These are phyloP conservation scores for Paraleonurus japonicus DNA, from an alignment of 257 asterid genomes.

Conservation along the genomic window DNA sequence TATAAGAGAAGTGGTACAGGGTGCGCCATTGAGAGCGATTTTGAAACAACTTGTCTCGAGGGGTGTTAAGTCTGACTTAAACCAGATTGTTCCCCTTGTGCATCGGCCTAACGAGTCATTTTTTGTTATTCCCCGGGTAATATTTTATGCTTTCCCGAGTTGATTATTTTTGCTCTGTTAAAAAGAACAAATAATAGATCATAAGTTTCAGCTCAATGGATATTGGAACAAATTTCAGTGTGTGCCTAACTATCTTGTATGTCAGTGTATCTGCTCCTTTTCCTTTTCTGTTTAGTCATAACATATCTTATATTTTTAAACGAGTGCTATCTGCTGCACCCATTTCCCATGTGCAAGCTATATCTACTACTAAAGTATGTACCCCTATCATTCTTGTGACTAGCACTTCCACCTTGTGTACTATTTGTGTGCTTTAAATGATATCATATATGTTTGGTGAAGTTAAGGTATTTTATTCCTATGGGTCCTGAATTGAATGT, in stretches of 20 bases:
- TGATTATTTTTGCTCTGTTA: conserved; percentile 16
- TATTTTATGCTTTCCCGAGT: conserved; percentile 7
- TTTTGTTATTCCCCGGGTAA: conserved; percentile 85
- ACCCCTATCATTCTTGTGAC: conserved; percentile 3
- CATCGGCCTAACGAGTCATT: conserved; percentile 96
- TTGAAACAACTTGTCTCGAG: conserved; percentile 72
- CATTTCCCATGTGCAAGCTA: neutral
- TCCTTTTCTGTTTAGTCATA: conserved; percentile 7
- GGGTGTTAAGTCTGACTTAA: conserved; percentile 52
- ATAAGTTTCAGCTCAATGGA: conserved; percentile 20
- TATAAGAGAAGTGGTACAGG: conserved; percentile 84
- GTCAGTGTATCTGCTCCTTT: conserved; percentile 1
- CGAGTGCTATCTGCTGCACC: neutral
- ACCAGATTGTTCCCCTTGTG: conserved; percentile 68
- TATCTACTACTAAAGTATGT: conserved; percentile 3
- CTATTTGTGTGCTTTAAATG: conserved; percentile 13
- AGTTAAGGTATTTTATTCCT: neutral
- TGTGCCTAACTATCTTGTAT: neutral
- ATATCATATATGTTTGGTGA: conserved; percentile 5
- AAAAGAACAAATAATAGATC: neutral
- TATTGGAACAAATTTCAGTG: neutral
- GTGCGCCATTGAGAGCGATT: conserved; percentile 83
- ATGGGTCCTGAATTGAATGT: conserved; percentile 24
- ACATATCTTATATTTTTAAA: neutral
- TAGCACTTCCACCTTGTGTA: conserved; percentile 15